These are phyloP conservation scores for Pyronema domesticum DNA, from an alignment of 495 filamentous ascomycete species.

Conservation along the genomic window DNA sequence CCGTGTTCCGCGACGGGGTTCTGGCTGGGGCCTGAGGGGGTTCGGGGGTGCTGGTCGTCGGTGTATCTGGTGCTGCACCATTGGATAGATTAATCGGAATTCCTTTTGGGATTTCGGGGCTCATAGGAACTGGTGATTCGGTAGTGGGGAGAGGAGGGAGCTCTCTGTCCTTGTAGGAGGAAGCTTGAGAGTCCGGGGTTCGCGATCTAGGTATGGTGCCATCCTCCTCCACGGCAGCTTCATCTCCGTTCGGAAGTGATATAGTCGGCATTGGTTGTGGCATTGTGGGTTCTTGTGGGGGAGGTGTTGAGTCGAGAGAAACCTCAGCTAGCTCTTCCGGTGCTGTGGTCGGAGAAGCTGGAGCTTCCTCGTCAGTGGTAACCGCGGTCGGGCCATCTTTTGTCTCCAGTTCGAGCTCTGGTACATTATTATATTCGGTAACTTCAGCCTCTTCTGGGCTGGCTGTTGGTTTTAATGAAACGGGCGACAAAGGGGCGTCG, in stretches of 20 bases:
- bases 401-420: neutral
- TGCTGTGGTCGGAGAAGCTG: slow-evolving; percentile 12
- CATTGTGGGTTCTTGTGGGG: neutral
- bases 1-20: slow-evolving; percentile 11
- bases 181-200: slow-evolving; percentile 5
- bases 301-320: neutral
- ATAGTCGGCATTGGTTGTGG: slow-evolving; percentile 2
- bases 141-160: slow-evolving; percentile 13
- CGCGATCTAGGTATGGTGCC: neutral
- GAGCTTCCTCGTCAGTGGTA: slow-evolving; percentile 21
- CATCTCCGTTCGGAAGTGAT: slow-evolving; percentile 1
- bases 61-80: slow-evolving; percentile 6
- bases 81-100: slow-evolving; percentile 18
- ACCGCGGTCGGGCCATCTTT: slow-evolving; percentile 6
- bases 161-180: slow-evolving; percentile 15
- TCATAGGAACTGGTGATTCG: neutral
- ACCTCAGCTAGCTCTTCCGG: neutral
- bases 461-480: slow-evolving; percentile 9
- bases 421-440: slow-evolving; percentile 7
- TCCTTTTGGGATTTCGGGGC: slow-evolving; percentile 6
- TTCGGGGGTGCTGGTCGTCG: slow-evolving; percentile 4
- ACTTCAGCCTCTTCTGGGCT: slow-evolving; percentile 13
- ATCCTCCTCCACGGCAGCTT: slow-evolving; percentile 1
- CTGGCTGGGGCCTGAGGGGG: slow-evolving; percentile 15
- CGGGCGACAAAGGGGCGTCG: slow-evolving; percentile 7